Base-by-base conservation (phyloP, 2,329 filamentous ascomycete species). In the Balansia obtecta region DNA sequence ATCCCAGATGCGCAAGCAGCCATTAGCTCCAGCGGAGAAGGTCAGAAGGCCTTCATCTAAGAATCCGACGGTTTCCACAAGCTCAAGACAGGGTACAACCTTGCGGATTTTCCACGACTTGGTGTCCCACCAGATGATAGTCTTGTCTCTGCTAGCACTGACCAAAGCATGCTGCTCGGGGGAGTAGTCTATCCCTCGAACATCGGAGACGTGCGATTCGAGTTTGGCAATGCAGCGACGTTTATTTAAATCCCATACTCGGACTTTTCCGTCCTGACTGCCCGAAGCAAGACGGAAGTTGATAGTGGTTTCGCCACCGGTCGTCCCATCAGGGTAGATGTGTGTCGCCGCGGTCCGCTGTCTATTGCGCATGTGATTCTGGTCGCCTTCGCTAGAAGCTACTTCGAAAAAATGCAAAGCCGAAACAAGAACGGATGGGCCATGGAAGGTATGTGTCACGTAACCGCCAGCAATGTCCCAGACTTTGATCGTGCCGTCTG, bases 381-480 rank as follows among this genome's bases (percentile, higher is more conserved):
- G 51, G 11, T 61, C 63, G 32, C 56, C 60, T 15, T 68, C 64
- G 60, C 70, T 58, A 54, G 69, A 67, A 22, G 82, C 74, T 15
- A 87, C 73, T 61, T 95, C 85, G 64, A 97, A 98, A 68, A 98
- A 97, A 59, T 85, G 84, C 16, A 98, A 73, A 0, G 93, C 88
- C 12, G 93, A 95, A 4, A 98, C 80, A 20, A 98, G 77, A 10
- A 93, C 90, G 53, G 89, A 89, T 51, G 95, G 91, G 1, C 90
- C 90, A 58, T 91, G 86, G 67, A 98, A 95, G 0, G 88, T 95
- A 67, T 98, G 93, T 30, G 94, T 98, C 33, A 89, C 82, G 66
- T 86, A 97, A 20, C 93, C 93, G 43, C 84, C 88, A 46, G 77
- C 75, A 53, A 98, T 88, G 68, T 98, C 93, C 91, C 91, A 98